Conservation (phyloP, 495 filamentous ascomycete genomes). For the Lindgomyces ingoldianus region DNA sequence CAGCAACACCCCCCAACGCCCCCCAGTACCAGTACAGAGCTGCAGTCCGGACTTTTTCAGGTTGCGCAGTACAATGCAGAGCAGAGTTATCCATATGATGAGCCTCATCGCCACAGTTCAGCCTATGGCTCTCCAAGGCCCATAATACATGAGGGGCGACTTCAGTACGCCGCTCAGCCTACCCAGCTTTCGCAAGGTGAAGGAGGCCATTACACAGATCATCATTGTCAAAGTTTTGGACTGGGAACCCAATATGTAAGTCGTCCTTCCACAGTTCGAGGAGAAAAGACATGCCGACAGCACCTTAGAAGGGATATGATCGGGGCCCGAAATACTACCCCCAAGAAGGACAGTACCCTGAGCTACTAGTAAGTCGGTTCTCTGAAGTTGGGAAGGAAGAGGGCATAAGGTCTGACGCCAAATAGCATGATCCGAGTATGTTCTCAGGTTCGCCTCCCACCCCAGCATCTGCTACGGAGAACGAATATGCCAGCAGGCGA, state of each 20-base stretch:
- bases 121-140: slow-evolving; percentile 31
- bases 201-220: background rate
- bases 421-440: slow-evolving; percentile 30
- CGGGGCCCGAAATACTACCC: slow-evolving; percentile 44
- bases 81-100: slow-evolving; percentile 23
- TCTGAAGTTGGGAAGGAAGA: background rate
- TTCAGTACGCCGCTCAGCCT: slow-evolving; percentile 18
- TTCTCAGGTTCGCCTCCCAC: slow-evolving; percentile 45
- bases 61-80: slow-evolving; percentile 33
- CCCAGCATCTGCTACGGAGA: slow-evolving; percentile 41
- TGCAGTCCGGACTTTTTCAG: slow-evolving; percentile 36
- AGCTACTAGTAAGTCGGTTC: slow-evolving; percentile 17
- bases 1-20: slow-evolving; percentile 37
- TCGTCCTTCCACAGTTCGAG: no score
- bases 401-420: slow-evolving; percentile 19
- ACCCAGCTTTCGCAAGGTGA: slow-evolving; percentile 10
- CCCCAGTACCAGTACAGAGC: slow-evolving; percentile 25
- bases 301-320: slow-evolving; percentile 24
- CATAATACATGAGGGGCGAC: slow-evolving; percentile 20
- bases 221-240: slow-evolving; percentile 43
- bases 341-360: slow-evolving; percentile 52
- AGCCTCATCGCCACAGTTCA: slow-evolving; percentile 11
- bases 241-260: slow-evolving; percentile 51
- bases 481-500: slow-evolving; percentile 41
- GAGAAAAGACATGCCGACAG: background rate